phyloP scores from a whole-genome alignment of 2,329 filamentous ascomycete genomes.

The Mycosphaerella sp. region DNA sequence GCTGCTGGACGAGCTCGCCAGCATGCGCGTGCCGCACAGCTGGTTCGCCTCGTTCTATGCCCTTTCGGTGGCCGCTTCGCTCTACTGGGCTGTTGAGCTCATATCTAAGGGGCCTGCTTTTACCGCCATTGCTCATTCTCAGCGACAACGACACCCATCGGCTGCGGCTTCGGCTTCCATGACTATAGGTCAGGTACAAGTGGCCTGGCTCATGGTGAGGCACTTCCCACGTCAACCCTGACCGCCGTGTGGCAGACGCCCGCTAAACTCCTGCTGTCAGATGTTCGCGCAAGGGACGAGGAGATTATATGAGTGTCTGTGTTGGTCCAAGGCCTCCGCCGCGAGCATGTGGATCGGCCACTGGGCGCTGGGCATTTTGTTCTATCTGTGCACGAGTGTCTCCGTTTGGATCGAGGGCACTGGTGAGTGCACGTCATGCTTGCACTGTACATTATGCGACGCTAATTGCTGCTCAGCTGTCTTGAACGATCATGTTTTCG shows the following conservation, averaged over 20 bases:
- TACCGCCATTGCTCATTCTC: constrained; percentile 38
- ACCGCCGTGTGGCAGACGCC: not conserved
- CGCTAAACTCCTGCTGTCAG: not conserved
- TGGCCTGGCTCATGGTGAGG: constrained; percentile 57
- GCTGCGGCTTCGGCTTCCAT: constrained; percentile 39
- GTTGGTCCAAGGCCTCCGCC: constrained; percentile 58
- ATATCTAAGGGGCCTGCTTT: constrained; percentile 51
- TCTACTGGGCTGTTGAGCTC: constrained; percentile 63
- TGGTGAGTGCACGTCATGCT: constrained; percentile 45
- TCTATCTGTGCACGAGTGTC: constrained; percentile 68
- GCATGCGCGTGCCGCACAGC: constrained; percentile 67
- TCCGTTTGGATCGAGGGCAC: constrained; percentile 80
- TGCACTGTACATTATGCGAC: not conserved
- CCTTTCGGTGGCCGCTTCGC: constrained; percentile 60
- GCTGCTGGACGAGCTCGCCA: constrained; percentile 44
- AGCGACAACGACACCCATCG: constrained; percentile 16
- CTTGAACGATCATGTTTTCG: constrained; percentile 34
- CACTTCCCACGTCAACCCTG: not conserved
- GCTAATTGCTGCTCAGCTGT: constrained; percentile 22
- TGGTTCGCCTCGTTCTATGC: constrained; percentile 91
- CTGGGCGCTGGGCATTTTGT: constrained; percentile 71
- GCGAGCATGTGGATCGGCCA: constrained; percentile 82
- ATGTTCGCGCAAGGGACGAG: constrained; percentile 70
- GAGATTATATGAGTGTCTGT: constrained; percentile 68
- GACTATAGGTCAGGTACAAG: constrained; percentile 55